Conservation (phyloP, 2,329 filamentous ascomycete genomes). For the Shiraia sp. region DNA sequence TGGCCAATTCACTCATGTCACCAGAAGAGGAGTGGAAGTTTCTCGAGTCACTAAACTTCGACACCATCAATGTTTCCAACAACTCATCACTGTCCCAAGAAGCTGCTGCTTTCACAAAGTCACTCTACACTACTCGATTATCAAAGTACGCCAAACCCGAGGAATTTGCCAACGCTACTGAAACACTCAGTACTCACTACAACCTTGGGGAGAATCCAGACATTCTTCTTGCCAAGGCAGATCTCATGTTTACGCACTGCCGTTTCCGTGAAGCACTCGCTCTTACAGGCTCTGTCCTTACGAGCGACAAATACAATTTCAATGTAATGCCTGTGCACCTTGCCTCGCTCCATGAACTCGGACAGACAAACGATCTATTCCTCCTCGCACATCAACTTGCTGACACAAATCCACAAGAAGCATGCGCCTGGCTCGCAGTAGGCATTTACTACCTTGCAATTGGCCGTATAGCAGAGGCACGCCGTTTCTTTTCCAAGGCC, state of each 20-base stretch:
- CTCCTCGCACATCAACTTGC: slow-evolving; percentile 90
- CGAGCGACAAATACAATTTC: slow-evolving; percentile 87
- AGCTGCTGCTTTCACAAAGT: slow-evolving; percentile 89
- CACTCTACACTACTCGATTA: slow-evolving; percentile 92
- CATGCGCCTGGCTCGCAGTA: slow-evolving; percentile 91
- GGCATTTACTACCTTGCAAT: slow-evolving; percentile 93
- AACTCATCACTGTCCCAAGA: slow-evolving; percentile 75
- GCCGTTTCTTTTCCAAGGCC: slow-evolving; percentile 95
- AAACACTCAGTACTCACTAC: slow-evolving; percentile 92
- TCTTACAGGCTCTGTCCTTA: slow-evolving; percentile 81
- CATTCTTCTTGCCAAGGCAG: slow-evolving; percentile 84
- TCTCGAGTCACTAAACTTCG: slow-evolving; percentile 86
- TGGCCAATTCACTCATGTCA: slow-evolving; percentile 91
- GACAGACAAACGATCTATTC: slow-evolving; percentile 85
- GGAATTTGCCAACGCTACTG: slow-evolving; percentile 81
- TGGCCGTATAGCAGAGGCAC: slow-evolving; percentile 86
- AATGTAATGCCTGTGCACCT: slow-evolving; percentile 87
- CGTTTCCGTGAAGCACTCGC: slow-evolving; percentile 84
- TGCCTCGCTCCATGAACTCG: slow-evolving; percentile 86
- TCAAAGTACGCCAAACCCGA: slow-evolving; percentile 92
- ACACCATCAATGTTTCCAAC: slow-evolving; percentile 70
- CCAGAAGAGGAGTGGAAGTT: slow-evolving; percentile 91
- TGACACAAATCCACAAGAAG: slow-evolving; percentile 87
- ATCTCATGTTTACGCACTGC: slow-evolving; percentile 92
- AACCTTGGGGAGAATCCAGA: slow-evolving; percentile 85